phyloP scores from a whole-genome alignment of 257 asterid genomes.

The Solanum chaucha region DNA sequence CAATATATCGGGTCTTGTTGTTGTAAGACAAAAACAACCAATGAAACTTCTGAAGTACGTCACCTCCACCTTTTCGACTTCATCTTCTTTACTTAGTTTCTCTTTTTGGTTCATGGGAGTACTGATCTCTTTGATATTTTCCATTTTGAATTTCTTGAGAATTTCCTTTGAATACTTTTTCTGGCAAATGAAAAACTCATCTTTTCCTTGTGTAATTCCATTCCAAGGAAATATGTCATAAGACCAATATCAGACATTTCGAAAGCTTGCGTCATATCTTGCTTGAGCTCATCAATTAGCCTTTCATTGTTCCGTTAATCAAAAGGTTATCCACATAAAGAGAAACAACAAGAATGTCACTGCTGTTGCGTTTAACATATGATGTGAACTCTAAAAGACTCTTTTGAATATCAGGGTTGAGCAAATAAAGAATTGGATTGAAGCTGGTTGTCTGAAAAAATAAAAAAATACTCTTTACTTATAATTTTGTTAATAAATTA shows the following conservation, averaged over 20 bases:
- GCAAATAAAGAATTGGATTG: background rate
- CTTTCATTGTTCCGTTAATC: no score
- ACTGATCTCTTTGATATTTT: no score
- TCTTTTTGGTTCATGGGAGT: no score
- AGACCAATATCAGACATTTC: background rate
- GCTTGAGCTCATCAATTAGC: background rate
- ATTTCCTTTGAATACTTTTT: background rate
- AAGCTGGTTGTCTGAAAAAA: background rate
- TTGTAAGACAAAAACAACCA: background rate
- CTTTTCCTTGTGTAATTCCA: background rate
- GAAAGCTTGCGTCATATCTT: background rate
- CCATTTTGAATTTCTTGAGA: background rate
- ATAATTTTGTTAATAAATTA: no score
- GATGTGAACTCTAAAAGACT: background rate
- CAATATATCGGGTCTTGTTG: background rate
- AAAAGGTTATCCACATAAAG: background rate
- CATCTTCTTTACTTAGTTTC: no score
- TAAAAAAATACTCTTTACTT: no score
- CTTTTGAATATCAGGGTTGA: background rate
- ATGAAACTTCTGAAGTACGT: no score
- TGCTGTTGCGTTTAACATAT: background rate
- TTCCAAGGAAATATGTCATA: no score
- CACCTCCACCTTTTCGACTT: no score
- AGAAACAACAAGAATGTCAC: background rate
- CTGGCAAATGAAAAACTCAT: background rate